Evolutionary conservation across 768 basidiomycete genomes (phyloP), one percentile per base, ranked within the genome.

Genomic region (Leucosporidium scottii): DNA sequence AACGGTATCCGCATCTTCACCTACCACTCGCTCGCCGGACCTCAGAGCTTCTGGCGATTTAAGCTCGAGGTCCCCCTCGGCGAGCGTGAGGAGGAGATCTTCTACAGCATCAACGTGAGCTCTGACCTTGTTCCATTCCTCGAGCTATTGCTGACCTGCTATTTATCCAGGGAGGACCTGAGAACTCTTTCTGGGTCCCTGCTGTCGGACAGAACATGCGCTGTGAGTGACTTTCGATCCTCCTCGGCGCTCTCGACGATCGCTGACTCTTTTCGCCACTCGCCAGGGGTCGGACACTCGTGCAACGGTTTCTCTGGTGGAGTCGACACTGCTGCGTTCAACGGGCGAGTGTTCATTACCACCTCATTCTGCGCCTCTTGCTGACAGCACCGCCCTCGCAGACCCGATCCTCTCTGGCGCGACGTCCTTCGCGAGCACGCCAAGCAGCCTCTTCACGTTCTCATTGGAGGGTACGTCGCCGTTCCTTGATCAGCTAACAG

Each of bases 31-130:
- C 31, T 66, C 34, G 70, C 75, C 67, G 93, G 92, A 7, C 87
- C 88, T 0, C 92, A 85, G 76, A 91, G 91, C 1, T 99, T 99
- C 81, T 98, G 92, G 89, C 83, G 94, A 62, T 97, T 97, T 80
- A 82, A 86, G 75, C 85, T 97, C 58, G 85, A 87, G 70, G 82
- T 99, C 63, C 91, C 91, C 0, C 78, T 97, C 3, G 82, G 82
- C 2, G 78, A 81, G 13, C 80, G 81, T 48, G 90, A 94, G 79
- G 88, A 92, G 83, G 79, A 81, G 59, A 82, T 98, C 61, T 82
- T 79, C 64, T 99, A 99, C 78, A 83, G 83, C 62, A 82, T 99
- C 74, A 97, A 98, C 77, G 80, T 84, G 15, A 88, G 93, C 34
- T 48, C 21, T 15, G 25, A n/a, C 39, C 28, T 23, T 53, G 1